A percentile compares a stretch with the other conserved stretches of the same genome.
Evolutionary conservation across 192 early-diverging fungal genomes (phyloP).

Genomic region (Coemansia sp.): DNA sequence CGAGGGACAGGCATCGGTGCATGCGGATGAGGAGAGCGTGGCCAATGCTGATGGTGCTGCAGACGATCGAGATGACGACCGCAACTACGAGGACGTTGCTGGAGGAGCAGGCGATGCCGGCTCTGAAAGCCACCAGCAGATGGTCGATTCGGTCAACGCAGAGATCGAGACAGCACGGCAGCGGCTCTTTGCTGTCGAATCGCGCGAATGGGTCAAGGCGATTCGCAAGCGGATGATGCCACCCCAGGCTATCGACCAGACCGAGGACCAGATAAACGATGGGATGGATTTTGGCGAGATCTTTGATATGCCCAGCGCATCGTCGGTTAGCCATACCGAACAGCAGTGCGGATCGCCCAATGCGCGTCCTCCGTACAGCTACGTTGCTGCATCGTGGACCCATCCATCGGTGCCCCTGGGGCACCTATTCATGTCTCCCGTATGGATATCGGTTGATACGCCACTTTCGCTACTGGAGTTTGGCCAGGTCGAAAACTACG

Average conservation of each 20-base stretch:
- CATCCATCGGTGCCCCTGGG: constrained; percentile 47
- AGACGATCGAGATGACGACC: constrained; percentile 15
- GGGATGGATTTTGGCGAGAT: constrained; percentile 47
- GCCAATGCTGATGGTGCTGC: not conserved
- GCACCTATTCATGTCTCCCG: constrained; percentile 41
- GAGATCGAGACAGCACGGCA: constrained; percentile 42
- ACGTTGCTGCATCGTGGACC: constrained; percentile 43
- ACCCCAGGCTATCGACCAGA: not conserved
- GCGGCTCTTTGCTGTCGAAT: constrained; percentile 39
- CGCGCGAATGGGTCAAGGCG: constrained; percentile 46
- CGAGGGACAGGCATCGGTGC: not conserved
- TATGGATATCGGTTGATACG: constrained; percentile 45
- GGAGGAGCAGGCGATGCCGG: constrained; percentile 2
- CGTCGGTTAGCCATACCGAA: constrained; percentile 1
- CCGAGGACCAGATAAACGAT: not conserved
- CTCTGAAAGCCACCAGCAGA: constrained; percentile 13
- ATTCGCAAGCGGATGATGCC: constrained; percentile 52
- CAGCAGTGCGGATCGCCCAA: constrained; percentile 25
- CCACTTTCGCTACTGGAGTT: constrained; percentile 50
- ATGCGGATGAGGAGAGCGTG: not conserved
- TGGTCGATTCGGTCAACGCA: constrained; percentile 22
- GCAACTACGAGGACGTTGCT: constrained; percentile 18
- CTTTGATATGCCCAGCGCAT: constrained; percentile 27
- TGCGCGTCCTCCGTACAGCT: constrained; percentile 39
- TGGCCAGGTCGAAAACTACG: constrained; percentile 42